Evolutionary conservation across 2,329 filamentous ascomycete genomes (phyloP).

Genomic region (Pseudohalonectria lignicola): DNA sequence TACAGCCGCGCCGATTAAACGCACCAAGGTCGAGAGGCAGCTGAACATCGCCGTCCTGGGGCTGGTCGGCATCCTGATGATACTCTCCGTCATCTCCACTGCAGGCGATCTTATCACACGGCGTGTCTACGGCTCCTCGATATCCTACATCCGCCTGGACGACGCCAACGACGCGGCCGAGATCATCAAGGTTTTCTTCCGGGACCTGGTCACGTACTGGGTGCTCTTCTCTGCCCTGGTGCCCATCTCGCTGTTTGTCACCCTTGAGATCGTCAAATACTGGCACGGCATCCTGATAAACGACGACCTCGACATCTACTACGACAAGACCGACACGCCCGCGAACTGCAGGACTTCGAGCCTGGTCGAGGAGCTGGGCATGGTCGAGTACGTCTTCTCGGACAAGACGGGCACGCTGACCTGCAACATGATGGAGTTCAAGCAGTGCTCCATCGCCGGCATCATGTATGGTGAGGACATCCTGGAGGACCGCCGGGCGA

Average conservation of each 20-base stretch:
- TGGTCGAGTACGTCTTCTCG: conserved; percentile 97
- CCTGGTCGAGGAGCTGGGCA: conserved; percentile 90
- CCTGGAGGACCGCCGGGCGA: conserved; percentile 78
- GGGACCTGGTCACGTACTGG: conserved; percentile 97
- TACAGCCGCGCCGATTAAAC: conserved; percentile 93
- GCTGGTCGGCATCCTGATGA: conserved; percentile 72
- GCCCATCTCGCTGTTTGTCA: conserved; percentile 95
- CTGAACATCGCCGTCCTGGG: conserved; percentile 90
- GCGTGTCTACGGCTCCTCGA: conserved; percentile 45
- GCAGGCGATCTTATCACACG: conserved; percentile 81
- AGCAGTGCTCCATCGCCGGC: conserved; percentile 84
- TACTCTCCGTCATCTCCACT: conserved; percentile 80
- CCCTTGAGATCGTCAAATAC: conserved; percentile 95
- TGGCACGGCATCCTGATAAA: conserved; percentile 97
- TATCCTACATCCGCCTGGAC: conserved; percentile 64
- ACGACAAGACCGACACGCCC: conserved; percentile 88
- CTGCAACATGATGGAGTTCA: conserved; percentile 96
- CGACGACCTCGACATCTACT: conserved; percentile 95
- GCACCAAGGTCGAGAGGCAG: conserved; percentile 88
- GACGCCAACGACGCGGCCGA: conserved; percentile 39
- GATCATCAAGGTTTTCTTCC: conserved; percentile 72
- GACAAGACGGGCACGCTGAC: conserved; percentile 88
- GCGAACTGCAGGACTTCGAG: conserved; percentile 94
- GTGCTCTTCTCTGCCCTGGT: conserved; percentile 94
- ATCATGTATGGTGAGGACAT: conserved; percentile 91